Conservation (phyloP, 2,329 filamentous ascomycete genomes). For the Neodidymelliopsis sp. region DNA sequence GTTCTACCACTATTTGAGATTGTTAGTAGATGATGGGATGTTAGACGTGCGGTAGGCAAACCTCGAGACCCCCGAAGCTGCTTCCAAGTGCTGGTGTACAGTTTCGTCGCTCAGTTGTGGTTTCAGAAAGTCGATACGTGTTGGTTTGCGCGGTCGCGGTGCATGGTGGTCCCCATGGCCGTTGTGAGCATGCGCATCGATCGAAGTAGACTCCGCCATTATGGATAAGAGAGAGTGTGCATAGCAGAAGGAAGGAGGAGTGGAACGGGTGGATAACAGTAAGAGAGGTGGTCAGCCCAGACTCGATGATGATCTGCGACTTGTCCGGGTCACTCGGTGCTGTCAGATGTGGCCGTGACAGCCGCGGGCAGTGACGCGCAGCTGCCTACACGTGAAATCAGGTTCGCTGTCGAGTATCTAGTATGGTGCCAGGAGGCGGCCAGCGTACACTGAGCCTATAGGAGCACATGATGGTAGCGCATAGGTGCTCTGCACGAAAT, state of each 20-base stretch:
- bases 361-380: slow-evolving; percentile 10
- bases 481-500: not conserved
- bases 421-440: not conserved
- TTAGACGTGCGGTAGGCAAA: slow-evolving; percentile 53
- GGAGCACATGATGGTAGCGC: not conserved
- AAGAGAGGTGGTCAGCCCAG: slow-evolving; percentile 41
- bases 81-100: slow-evolving; percentile 29
- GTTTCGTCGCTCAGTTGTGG: slow-evolving; percentile 45
- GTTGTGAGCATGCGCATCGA: slow-evolving; percentile 32
- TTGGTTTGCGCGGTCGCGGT: slow-evolving; percentile 48
- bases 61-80: slow-evolving; percentile 48
- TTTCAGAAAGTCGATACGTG: slow-evolving; percentile 44
- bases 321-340: slow-evolving; percentile 28
- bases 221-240: slow-evolving; percentile 23
- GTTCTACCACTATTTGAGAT: slow-evolving; percentile 71
- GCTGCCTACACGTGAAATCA: not conserved
- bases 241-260: slow-evolving; percentile 28
- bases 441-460: not conserved
- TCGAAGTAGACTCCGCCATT: slow-evolving; percentile 46
- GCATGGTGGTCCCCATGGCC: slow-evolving; percentile 39
- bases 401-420: not conserved
- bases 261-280: slow-evolving; percentile 18
- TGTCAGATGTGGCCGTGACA: slow-evolving; percentile 26
- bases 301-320: slow-evolving; percentile 35
- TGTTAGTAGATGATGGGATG: slow-evolving; percentile 23